These are phyloP conservation scores for Didymella lethalis DNA, from an alignment of 2,329 filamentous ascomycete species.

Conservation along the genomic window DNA sequence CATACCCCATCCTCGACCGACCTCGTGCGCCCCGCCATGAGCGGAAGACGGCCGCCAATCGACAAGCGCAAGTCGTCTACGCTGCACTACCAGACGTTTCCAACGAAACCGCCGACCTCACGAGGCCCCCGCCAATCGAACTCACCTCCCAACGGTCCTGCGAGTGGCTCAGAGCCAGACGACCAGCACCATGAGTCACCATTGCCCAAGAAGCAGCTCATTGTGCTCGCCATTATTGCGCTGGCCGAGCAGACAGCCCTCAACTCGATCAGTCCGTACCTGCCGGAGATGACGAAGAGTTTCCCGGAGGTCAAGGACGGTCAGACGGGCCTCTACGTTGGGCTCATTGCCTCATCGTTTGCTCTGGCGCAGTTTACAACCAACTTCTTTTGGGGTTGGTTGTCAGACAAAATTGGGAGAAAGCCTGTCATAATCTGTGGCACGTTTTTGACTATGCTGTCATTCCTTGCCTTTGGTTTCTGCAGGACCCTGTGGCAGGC, in stretches of 20 bases:
- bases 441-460: slow-evolving; percentile 80
- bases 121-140: slow-evolving; percentile 62
- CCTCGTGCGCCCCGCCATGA: slow-evolving; percentile 34
- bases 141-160: slow-evolving; percentile 37
- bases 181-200: slow-evolving; percentile 68
- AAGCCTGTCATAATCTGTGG: slow-evolving; percentile 85
- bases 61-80: slow-evolving; percentile 60
- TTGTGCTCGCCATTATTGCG: slow-evolving; percentile 85
- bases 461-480: slow-evolving; percentile 88
- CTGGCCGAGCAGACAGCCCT: slow-evolving; percentile 94
- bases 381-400: slow-evolving; percentile 89
- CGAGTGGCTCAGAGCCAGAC: slow-evolving; percentile 47
- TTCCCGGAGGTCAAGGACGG: slow-evolving; percentile 80
- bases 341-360: slow-evolving; percentile 87
- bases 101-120: slow-evolving; percentile 74
- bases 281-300: slow-evolving; percentile 87
- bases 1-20: slow-evolving; percentile 6
- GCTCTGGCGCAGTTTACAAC: slow-evolving; percentile 91
- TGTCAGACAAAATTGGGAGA: slow-evolving; percentile 79
- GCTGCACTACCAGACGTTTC: slow-evolving; percentile 82
- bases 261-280: slow-evolving; percentile 94
- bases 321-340: slow-evolving; percentile 86
- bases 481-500: slow-evolving; percentile 84
- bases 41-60: slow-evolving; percentile 45
- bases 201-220: slow-evolving; percentile 81